These are phyloP conservation scores for Nyssa sinensis DNA, from an alignment of 148 eudicot genomes.

Conservation along the genomic window DNA sequence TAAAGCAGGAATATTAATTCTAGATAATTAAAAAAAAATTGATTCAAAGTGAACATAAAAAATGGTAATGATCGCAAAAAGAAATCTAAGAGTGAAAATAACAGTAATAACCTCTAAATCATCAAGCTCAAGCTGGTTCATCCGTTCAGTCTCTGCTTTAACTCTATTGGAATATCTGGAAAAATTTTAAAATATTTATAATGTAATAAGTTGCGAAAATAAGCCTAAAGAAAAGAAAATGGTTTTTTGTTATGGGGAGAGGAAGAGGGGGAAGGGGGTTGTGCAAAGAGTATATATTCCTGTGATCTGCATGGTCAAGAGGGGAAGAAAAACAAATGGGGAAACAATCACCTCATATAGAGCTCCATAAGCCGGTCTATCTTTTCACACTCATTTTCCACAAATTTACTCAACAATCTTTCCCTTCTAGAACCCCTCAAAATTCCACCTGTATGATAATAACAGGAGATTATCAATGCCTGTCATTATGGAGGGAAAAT, in stretches of 20 bases:
- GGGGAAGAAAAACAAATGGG: background rate
- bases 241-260: background rate
- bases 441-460: slow-evolving; percentile 65
- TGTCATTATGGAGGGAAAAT: background rate
- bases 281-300: background rate
- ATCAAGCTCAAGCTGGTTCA: slow-evolving; percentile 78
- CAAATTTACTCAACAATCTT: slow-evolving; percentile 87
- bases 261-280: background rate
- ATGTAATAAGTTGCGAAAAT: background rate
- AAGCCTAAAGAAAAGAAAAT: background rate
- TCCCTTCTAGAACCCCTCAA: slow-evolving; percentile 96
- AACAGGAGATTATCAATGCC: background rate
- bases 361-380: slow-evolving; percentile 97
- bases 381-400: slow-evolving; percentile 94
- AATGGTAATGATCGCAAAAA: background rate
- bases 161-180: slow-evolving; percentile 87
- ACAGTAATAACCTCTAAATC: slow-evolving; percentile 74
- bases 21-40: background rate
- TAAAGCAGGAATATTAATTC: slow-evolving; percentile 17
- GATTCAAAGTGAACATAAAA: background rate
- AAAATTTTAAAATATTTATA: slow-evolving; percentile 20
- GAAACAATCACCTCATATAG: slow-evolving; percentile 66
- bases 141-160: slow-evolving; percentile 72
- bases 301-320: background rate
- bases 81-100: background rate